Evolutionary conservation across 208 protist genomes (phyloP).

Genomic region (Spongospora subterranea): DNA sequence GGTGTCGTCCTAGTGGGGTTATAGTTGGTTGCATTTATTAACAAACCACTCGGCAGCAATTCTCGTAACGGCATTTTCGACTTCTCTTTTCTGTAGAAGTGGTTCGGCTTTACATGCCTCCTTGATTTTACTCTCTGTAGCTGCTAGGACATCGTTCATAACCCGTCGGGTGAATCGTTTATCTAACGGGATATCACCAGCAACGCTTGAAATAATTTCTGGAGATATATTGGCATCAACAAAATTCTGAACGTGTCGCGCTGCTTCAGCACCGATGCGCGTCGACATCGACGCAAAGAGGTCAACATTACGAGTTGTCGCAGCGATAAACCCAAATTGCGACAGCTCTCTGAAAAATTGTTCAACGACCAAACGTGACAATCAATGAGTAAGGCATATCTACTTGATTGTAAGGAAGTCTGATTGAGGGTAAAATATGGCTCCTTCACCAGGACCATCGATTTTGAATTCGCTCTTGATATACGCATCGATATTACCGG

Average conservation of each 20-base stretch:
- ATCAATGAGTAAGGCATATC: background rate
- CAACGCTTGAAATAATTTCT: background rate
- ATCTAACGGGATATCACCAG: background rate
- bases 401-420: background rate
- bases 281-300: background rate
- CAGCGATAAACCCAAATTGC: background rate
- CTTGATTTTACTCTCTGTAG: background rate
- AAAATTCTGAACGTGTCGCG: background rate
- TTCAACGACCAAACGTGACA: background rate
- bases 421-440: conserved; percentile 5
- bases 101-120: background rate
- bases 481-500: background rate
- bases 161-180: background rate
- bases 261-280: background rate
- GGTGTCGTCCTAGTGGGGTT: no score
- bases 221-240: background rate
- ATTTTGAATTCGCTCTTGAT: background rate
- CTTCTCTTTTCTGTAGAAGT: background rate
- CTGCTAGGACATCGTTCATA: background rate
- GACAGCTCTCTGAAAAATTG: background rate
- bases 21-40: background rate
- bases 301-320: background rate
- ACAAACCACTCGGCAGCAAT: conserved; percentile 30
- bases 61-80: background rate
- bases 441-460: background rate